Evolutionary conservation across 345 rosid genomes (phyloP), one percentile per base, ranked within the genome.

Genomic region (Anacardium occidentale): DNA sequence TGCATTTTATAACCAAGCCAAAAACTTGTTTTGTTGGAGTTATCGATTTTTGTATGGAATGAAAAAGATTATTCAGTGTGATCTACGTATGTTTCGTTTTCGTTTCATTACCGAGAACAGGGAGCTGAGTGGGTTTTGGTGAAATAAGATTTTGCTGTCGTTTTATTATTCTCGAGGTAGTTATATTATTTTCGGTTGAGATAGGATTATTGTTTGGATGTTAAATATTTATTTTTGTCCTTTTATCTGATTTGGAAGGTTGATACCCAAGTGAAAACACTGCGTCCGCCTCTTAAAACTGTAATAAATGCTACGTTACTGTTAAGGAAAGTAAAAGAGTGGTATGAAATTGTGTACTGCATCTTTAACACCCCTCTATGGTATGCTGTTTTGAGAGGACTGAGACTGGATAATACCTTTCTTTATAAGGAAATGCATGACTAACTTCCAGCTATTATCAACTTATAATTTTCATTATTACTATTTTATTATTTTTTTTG

Each of bases 71-170:
- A 45, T 45, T 59, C 65, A n/a, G 21, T 59, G 62, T 21, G 81
- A 74, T 74, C 64, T 78, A 34, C 44, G 44, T 26, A 34, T 69
- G 37, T 42, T 50, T 57, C 15, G n/a, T 21, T 47, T 64, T 67
- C 62, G 14, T 72, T 72, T 54, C 51, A 54, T 32, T 40, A 53
- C 32, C 18, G 32, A 40, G 68, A 55, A 32, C 11, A 18, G 3
- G 24, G 45, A 50, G 54, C 45, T 52, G 57, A 7, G 20, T 24
- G 42, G 20, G 55, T 62, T 51, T 52, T 18, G 50, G 14, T 37
- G 42, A 37, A 7, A 7, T 37, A 37, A 37, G 42, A 7, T 37
- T 37, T 37, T 37, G 42, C 7, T 37, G 9, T 1, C 9, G 42
- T 9, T 37, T 37, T 6, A 5, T 37, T 37, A 37, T 37, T 37